These are phyloP conservation scores for Kazachstania martiniae DNA, from an alignment of 805 yeast genomes.

Conservation along the genomic window DNA sequence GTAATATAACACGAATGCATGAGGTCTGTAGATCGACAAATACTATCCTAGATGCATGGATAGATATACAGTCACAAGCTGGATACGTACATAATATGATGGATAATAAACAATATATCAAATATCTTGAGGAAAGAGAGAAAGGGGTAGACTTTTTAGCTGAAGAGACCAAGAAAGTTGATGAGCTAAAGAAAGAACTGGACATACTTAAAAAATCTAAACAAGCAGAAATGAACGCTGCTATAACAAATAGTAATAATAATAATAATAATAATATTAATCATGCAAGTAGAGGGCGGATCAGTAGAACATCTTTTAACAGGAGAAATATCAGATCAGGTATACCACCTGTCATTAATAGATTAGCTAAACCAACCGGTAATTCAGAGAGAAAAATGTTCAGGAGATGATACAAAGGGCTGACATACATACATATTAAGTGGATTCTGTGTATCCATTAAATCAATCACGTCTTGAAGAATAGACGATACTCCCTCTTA, in stretches of 20 bases:
- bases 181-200: slow-evolving; percentile 10
- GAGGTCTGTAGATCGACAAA: slow-evolving; percentile 39
- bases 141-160: slow-evolving; percentile 15
- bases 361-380: slow-evolving; percentile 17
- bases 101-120: slow-evolving; percentile 32
- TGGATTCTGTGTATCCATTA: not conserved
- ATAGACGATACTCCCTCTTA: too few relatives aligned
- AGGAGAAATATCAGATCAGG: slow-evolving; percentile 8
- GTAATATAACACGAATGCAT: slow-evolving; percentile 26
- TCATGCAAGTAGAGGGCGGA: not conserved
- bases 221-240: too few relatives aligned
- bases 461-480: too few relatives aligned
- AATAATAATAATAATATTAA: not conserved
- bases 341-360: slow-evolving; percentile 15
- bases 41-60: slow-evolving; percentile 47
- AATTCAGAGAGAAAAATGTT: slow-evolving; percentile 21
- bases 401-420: slow-evolving; percentile 4
- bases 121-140: slow-evolving; percentile 20
- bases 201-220: too few relatives aligned
- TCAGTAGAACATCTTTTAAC: not conserved
- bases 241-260: slow-evolving; percentile 2
- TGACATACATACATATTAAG: not conserved
- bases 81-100: slow-evolving; percentile 41
- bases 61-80: slow-evolving; percentile 50
- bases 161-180: slow-evolving; percentile 11